Evolutionary conservation across 257 asterid genomes (phyloP).

Genomic region (Solanum sitiens): DNA sequence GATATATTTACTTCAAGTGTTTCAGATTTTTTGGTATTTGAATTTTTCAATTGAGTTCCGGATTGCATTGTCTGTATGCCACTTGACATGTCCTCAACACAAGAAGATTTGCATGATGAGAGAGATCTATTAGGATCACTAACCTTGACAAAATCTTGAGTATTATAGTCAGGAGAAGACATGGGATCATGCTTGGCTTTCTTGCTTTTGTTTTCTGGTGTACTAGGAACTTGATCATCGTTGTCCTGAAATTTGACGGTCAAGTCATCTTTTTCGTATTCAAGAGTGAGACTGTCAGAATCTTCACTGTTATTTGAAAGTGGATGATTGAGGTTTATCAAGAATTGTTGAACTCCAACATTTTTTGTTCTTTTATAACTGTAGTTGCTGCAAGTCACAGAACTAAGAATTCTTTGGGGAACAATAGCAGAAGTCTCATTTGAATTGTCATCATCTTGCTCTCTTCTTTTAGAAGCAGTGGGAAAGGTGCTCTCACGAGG

Average conservation of each 20-base stretch:
- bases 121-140: slow-evolving; percentile 17
- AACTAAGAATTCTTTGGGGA: slow-evolving; percentile 2
- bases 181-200: background rate
- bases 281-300: background rate
- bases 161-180: background rate
- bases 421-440: slow-evolving; percentile 7
- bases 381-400: background rate
- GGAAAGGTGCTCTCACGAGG: background rate
- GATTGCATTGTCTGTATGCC: slow-evolving; percentile 13
- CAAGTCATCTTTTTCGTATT: too few species aligned
- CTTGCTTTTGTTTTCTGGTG: slow-evolving; percentile 9
- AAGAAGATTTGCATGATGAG: slow-evolving; percentile 20
- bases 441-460: background rate
- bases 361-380: background rate
- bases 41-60: slow-evolving; percentile 8
- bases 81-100: slow-evolving; percentile 18
- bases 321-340: background rate
- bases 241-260: too few species aligned
- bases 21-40: slow-evolving; percentile 4
- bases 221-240: background rate
- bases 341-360: background rate
- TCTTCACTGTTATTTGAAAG: background rate
- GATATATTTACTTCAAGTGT: slow-evolving; percentile 4
- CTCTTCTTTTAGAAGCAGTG: slow-evolving; percentile 2
- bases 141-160: slow-evolving; percentile 9